phyloP scores from a whole-genome alignment of 495 filamentous ascomycete genomes.

The Xylaria longipes region DNA sequence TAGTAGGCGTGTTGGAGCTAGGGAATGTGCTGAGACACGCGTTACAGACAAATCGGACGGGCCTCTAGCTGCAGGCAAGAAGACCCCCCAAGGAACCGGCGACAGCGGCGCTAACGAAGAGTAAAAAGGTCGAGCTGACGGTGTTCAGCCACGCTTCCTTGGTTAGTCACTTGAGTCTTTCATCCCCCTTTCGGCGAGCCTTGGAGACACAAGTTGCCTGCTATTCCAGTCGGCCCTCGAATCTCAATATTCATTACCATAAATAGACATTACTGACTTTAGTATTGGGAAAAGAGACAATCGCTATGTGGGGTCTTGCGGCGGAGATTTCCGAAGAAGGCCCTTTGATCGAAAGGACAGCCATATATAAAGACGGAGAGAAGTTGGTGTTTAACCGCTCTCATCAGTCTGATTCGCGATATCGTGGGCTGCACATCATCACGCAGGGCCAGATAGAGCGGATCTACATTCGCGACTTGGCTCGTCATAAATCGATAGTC shows the following conservation, averaged over 20 bases:
- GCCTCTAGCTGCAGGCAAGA: constrained; percentile 32
- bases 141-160: constrained; percentile 45
- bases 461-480: constrained; percentile 46
- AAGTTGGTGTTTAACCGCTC: constrained; percentile 36
- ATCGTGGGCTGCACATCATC: constrained; percentile 47
- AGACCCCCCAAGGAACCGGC: not conserved
- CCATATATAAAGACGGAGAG: constrained; percentile 43
- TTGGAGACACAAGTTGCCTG: not conserved
- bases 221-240: not conserved
- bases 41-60: constrained; percentile 35
- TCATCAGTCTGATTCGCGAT: constrained; percentile 46
- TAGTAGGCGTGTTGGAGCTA: no score
- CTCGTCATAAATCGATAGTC: constrained; percentile 42
- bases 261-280: not conserved
- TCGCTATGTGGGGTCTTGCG: constrained; percentile 44
- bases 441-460: constrained; percentile 49
- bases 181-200: not conserved
- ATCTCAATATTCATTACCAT: not conserved
- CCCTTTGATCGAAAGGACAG: constrained; percentile 46
- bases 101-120: not conserved
- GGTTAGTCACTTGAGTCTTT: not conserved
- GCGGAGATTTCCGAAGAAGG: constrained; percentile 47
- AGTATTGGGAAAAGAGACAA: constrained; percentile 29
- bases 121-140: constrained; percentile 40
- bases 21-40: not conserved